phyloP scores from a whole-genome alignment of 176 grass and related monocot species.

The Phoenix dactylifera region DNA sequence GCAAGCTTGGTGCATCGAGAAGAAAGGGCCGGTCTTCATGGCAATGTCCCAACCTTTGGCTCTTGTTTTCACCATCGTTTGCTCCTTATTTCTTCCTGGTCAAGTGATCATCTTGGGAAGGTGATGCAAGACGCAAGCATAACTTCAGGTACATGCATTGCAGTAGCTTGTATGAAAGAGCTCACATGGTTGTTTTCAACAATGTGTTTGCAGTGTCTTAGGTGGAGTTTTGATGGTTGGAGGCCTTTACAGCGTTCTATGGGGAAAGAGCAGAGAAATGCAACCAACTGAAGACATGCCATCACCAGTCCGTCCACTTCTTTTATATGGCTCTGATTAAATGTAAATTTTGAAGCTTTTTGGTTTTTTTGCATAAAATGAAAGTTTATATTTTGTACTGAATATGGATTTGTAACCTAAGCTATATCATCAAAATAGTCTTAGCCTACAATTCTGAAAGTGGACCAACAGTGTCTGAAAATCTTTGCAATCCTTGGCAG shows the following conservation, averaged over 20 bases:
- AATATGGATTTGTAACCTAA: too few species aligned
- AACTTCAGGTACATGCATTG: neutral
- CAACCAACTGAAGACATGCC: too few species aligned
- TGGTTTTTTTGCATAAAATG: too few species aligned
- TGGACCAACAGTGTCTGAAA: too few species aligned
- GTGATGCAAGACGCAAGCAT: conserved; percentile 1
- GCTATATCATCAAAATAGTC: too few species aligned
- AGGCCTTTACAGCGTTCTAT: conserved; percentile 54
- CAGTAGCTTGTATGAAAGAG: too few species aligned
- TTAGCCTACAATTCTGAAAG: too few species aligned
- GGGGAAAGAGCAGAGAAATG: conserved; percentile 46
- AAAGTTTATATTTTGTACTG: too few species aligned
- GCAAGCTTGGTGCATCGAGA: conserved; percentile 44
- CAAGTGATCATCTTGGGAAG: conserved; percentile 40
- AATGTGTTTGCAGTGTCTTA: conserved; percentile 35
- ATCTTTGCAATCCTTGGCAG: too few species aligned
- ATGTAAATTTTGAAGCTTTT: too few species aligned
- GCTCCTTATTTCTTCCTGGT: conserved; percentile 31
- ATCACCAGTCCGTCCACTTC: too few species aligned
- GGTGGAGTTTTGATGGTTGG: conserved; percentile 46
- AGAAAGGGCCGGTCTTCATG: conserved; percentile 41
- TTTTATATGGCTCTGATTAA: too few species aligned
- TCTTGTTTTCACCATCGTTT: conserved; percentile 36
- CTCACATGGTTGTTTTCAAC: neutral
- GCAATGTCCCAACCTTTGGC: conserved; percentile 29